Conservation (phyloP, 768 basidiomycete species). For the Xerocomellus dryophilus region DNA sequence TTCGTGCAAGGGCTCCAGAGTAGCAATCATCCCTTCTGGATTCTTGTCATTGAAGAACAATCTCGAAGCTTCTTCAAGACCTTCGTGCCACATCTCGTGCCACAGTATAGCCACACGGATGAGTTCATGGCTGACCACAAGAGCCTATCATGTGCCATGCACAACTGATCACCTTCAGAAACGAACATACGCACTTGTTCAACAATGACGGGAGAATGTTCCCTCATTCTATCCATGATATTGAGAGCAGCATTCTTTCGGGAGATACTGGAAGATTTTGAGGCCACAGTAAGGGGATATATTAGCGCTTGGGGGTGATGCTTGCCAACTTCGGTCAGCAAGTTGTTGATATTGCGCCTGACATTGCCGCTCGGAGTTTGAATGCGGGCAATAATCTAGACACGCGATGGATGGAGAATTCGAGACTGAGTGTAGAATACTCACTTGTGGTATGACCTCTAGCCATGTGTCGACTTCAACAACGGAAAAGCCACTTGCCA, state of each 20-base stretch:
- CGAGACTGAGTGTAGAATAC: slow-evolving; percentile 1
- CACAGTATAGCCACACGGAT: slow-evolving; percentile 97
- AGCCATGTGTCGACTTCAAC: slow-evolving; percentile 98
- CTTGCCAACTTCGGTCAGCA: slow-evolving; percentile 90
- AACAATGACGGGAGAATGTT: slow-evolving; percentile 85
- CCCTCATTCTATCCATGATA: slow-evolving; percentile 92
- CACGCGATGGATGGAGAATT: background rate
- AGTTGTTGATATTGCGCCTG: slow-evolving; percentile 80
- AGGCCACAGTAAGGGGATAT: slow-evolving; percentile 93
- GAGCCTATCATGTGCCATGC: slow-evolving; percentile 47
- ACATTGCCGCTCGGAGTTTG: slow-evolving; percentile 90
- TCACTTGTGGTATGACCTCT: slow-evolving; percentile 95
- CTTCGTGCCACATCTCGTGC: slow-evolving; percentile 99
- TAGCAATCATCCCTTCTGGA: slow-evolving; percentile 94
- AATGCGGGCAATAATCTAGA: slow-evolving; percentile 94
- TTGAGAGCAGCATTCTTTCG: slow-evolving; percentile 78
- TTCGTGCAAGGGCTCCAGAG: slow-evolving; percentile 88
- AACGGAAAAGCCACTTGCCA: slow-evolving; percentile 79
- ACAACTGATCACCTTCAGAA: background rate
- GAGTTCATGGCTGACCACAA: slow-evolving; percentile 87
- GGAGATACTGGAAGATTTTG: slow-evolving; percentile 84
- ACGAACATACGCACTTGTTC: slow-evolving; percentile 58
- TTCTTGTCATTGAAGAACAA: slow-evolving; percentile 97
- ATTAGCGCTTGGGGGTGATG: slow-evolving; percentile 97
- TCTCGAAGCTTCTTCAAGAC: slow-evolving; percentile 94